These are phyloP conservation scores for Hirschioporus abietinus DNA, from an alignment of 768 basidiomycete species.

Conservation along the genomic window DNA sequence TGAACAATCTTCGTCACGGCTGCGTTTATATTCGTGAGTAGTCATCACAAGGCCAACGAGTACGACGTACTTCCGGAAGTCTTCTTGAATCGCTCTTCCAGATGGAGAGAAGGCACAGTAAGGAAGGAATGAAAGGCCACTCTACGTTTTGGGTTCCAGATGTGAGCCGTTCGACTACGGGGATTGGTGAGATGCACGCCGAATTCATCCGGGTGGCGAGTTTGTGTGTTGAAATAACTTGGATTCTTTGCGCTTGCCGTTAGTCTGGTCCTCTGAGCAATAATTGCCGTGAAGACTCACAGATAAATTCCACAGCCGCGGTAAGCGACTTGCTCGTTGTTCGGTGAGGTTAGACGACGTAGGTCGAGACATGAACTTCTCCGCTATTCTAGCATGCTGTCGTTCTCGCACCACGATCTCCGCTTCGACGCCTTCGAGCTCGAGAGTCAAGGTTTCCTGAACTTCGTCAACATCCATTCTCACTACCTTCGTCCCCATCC, in stretches of 20 bases:
- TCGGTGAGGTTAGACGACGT: neutral
- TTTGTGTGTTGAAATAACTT: neutral
- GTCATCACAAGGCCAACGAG: neutral
- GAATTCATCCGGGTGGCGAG: neutral
- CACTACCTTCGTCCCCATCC: neutral
- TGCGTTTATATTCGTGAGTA: neutral
- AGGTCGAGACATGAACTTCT: neutral
- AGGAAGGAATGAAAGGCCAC: neutral
- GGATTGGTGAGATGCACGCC: neutral
- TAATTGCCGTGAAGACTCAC: neutral
- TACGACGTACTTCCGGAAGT: neutral
- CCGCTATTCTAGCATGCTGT: neutral
- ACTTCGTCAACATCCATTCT: neutral
- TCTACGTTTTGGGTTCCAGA: neutral
- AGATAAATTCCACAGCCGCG: neutral
- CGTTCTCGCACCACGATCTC: neutral
- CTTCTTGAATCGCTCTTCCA: neutral
- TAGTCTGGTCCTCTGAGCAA: neutral
- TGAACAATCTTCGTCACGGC: constrained; percentile 1
- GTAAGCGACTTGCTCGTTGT: neutral
- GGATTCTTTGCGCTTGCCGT: neutral
- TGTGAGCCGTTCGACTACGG: neutral
- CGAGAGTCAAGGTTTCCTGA: neutral
- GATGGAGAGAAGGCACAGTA: neutral
- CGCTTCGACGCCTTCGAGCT: neutral